Percentiles rank a stretch among this genome's conserved stretches.
Evolutionary conservation across 495 filamentous ascomycete genomes (phyloP).

Genomic region (Podospora australis): DNA sequence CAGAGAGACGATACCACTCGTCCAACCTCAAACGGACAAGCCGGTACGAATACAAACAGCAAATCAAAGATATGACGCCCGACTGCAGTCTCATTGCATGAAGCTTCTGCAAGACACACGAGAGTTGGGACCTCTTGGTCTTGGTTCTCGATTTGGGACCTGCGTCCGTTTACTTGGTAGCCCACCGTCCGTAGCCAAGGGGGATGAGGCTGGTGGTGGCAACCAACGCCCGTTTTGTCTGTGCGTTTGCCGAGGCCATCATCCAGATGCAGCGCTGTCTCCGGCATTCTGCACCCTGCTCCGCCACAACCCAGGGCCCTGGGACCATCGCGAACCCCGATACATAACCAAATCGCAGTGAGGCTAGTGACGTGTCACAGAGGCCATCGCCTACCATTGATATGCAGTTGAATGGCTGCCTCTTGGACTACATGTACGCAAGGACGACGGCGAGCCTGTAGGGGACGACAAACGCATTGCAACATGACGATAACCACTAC

Average conservation of each 20-base stretch:
- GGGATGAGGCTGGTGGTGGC: background rate
- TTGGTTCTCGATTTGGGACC: too few species aligned
- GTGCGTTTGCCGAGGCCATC: conserved; percentile 4
- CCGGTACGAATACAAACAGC: background rate
- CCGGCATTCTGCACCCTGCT: conserved; percentile 1
- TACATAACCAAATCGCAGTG: background rate
- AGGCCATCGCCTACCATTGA: background rate
- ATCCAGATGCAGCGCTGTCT: background rate
- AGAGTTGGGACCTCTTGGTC: background rate
- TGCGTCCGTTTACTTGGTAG: too few species aligned
- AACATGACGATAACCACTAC: too few species aligned
- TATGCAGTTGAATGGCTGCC: background rate
- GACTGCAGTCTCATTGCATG: background rate
- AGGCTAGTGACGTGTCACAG: background rate
- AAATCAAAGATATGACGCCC: background rate
- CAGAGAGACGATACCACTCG: background rate
- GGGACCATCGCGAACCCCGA: background rate
- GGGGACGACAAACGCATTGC: too few species aligned
- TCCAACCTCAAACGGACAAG: conserved; percentile 1
- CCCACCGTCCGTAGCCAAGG: too few species aligned
- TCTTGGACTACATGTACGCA: background rate
- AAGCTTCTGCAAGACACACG: conserved; percentile 2
- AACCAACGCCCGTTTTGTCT: background rate
- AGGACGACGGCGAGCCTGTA: background rate
- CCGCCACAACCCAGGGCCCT: conserved; percentile 1